These are phyloP conservation scores for Aspergillus novofumigatus DNA, from an alignment of 2,329 filamentous ascomycete species.

Conservation along the genomic window DNA sequence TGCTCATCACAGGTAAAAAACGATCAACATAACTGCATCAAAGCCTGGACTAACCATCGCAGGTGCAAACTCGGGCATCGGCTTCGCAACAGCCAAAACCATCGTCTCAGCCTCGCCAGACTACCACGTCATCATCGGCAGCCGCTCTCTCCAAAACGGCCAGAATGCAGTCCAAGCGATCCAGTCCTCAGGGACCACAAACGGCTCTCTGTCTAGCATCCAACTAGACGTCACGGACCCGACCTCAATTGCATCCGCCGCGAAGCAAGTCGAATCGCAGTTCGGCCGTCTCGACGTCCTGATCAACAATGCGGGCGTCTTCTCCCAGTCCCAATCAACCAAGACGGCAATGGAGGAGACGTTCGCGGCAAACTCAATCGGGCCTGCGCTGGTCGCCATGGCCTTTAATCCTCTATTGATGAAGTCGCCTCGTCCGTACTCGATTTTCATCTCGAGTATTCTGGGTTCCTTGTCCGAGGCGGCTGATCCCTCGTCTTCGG, in stretches of 20 bases:
- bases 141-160: conserved; percentile 11
- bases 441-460: conserved; percentile 38
- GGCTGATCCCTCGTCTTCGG: conserved; percentile 22
- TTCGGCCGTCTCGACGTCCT: conserved; percentile 39
- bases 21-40: not conserved
- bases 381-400: conserved; percentile 36
- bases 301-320: conserved; percentile 17
- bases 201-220: conserved; percentile 7
- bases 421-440: conserved; percentile 26
- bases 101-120: conserved; percentile 13
- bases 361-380: conserved; percentile 37
- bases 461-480: conserved; percentile 33
- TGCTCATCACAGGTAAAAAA: not conserved
- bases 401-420: conserved; percentile 32
- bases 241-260: conserved; percentile 48
- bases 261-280: conserved; percentile 52
- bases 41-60: not conserved
- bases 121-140: conserved; percentile 21
- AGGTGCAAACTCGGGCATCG: conserved; percentile 27
- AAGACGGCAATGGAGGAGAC: conserved; percentile 29
- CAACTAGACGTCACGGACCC: conserved; percentile 49
- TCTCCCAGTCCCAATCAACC: not conserved
- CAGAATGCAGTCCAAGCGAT: conserved; percentile 8
- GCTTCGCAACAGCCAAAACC: conserved; percentile 19
- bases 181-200: not conserved